Evolutionary conservation across 495 filamentous ascomycete species (phyloP).

Genomic region (Penicillium simplicissimum): DNA sequence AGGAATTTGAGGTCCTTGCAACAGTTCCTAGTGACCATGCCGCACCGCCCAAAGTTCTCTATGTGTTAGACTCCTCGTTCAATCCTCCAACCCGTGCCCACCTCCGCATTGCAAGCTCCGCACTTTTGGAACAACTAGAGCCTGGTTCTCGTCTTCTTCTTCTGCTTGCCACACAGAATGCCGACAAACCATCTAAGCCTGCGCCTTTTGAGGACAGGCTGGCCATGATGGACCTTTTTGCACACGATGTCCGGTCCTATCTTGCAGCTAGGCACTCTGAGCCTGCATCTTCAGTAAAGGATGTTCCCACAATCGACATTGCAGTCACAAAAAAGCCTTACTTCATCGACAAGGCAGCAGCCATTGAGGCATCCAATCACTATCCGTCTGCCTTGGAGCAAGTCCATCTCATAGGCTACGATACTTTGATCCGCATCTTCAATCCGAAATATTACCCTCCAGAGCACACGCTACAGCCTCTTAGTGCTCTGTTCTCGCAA

Average conservation of each 20-base stretch:
- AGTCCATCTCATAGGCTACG: conserved; percentile 81
- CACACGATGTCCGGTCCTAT: conserved; percentile 55
- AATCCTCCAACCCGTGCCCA: conserved; percentile 91
- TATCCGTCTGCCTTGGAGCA: conserved; percentile 57
- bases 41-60: conserved; percentile 53
- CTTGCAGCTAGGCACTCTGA: conserved; percentile 19
- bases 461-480: conserved; percentile 50
- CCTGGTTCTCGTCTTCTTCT: conserved; percentile 64
- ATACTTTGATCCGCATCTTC: conserved; percentile 84
- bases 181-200: conserved; percentile 86
- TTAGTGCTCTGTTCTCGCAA: conserved; percentile 68
- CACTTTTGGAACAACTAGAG: conserved; percentile 48
- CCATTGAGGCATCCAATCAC: conserved; percentile 56
- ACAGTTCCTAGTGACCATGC: conserved; percentile 44
- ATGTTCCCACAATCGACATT: conserved; percentile 63
- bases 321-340: conserved; percentile 80
- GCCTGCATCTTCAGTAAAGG: conserved; percentile 12
- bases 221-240: conserved; percentile 84
- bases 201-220: conserved; percentile 80
- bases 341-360: conserved; percentile 80
- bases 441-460: conserved; percentile 80
- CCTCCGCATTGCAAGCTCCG: conserved; percentile 69
- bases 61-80: conserved; percentile 93
- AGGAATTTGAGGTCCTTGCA: conserved; percentile 60
- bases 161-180: conserved; percentile 86